Base-by-base conservation (phyloP, 495 filamentous ascomycete genomes). In the Penicillium ochrochloron region DNA sequence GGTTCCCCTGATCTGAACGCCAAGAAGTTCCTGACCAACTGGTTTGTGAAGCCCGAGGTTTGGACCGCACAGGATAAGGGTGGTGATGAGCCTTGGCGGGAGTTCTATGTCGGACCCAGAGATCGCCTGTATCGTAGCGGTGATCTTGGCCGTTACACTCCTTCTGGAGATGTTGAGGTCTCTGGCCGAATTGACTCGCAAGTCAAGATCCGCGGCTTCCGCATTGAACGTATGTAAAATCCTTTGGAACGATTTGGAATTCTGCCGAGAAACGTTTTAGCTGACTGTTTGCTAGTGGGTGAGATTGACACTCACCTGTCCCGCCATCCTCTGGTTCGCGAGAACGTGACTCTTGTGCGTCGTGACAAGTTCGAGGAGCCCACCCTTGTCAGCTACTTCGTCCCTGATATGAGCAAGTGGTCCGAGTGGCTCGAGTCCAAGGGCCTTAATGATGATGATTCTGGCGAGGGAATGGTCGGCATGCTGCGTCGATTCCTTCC, bases 121-220 rank as follows among this genome's bases (percentile, higher is more conserved):
- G 94, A 99, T 77, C 82, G 95, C 19, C 75, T 99, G 34, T 97
- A 99, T 72, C 80, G 90, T 8, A 92, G 86, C 35, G 93, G 92
- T 29, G 92, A 96, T 74, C 79, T 97, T 2, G 93, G 92, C 11
- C 78, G 88, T 17, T 96, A 92, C 65, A 85, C 86, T 42, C 84
- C 87, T 5, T 83, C 89, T 55, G 95, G 94, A 42, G 87, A 89
- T 66, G 88, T 91, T 33, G 89, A 90, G 65, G 90, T 86, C 67
- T 84, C 86, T 29, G 94, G 94, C 21, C 86, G 95, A 55, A 90
- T 87, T 11, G 95, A 99, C 70, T 85, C 92, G 68, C 95, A 98
- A 69, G 90, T 97, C 73, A 97, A 97, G 80, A 96, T 98, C 65
- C 89, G 94, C 56, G 94, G 94, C 6, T 97, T 98, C 82, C 84